phyloP scores from a whole-genome alignment of 176 grass and related monocot species.

The Oryza glaberrima region DNA sequence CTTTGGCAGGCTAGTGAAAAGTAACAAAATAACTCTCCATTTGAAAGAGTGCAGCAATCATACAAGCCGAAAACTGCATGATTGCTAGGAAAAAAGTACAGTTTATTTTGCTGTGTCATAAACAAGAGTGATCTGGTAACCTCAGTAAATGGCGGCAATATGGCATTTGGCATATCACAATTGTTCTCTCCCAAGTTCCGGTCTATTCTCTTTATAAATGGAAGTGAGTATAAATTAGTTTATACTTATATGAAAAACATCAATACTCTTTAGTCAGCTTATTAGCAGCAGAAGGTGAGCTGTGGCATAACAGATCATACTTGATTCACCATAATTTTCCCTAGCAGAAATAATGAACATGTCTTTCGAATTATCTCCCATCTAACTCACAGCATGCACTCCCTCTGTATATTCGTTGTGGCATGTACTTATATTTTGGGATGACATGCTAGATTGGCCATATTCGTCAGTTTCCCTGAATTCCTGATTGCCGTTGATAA shows the following conservation, averaged over 20 bases:
- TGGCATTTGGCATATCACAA: slow-evolving; percentile 2
- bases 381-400: slow-evolving; percentile 1
- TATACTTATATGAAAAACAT: neutral
- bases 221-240: neutral
- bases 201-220: slow-evolving; percentile 2
- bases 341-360: neutral
- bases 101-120: neutral
- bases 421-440: no score
- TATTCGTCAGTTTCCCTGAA: no score
- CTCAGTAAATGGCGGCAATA: neutral
- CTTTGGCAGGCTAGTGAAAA: neutral
- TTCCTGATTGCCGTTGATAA: no score
- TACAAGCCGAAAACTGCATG: neutral
- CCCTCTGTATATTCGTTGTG: no score
- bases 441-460: no score
- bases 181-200: neutral
- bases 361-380: neutral
- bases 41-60: slow-evolving; percentile 1
- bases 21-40: neutral
- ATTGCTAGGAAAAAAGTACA: slow-evolving; percentile 6
- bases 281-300: neutral
- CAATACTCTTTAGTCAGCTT: neutral
- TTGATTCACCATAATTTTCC: neutral
- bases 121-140: neutral
- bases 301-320: neutral